These are phyloP conservation scores for Tylopilus cervinicoccineus DNA, from an alignment of 768 basidiomycete genomes.

Conservation along the genomic window DNA sequence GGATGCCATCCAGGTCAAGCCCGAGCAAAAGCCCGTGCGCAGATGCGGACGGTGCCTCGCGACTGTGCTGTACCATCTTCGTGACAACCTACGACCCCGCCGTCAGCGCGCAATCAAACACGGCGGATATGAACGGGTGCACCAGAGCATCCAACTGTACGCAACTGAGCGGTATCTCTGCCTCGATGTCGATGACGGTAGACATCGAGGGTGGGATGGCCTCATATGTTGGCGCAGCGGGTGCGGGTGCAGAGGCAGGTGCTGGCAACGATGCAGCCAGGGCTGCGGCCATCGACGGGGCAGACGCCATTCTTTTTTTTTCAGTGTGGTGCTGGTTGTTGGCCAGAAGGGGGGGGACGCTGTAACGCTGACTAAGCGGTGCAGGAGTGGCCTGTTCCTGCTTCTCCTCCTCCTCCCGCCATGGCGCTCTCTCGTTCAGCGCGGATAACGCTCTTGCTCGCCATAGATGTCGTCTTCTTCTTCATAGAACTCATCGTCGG, in stretches of 20 bases:
- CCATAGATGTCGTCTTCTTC: slow-evolving; percentile 86
- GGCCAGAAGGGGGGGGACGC: background rate
- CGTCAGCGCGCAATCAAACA: slow-evolving; percentile 14
- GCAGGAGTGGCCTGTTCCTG: too few species aligned
- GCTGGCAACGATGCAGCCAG: slow-evolving; percentile 78
- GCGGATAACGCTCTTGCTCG: slow-evolving; percentile 70
- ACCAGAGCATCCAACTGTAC: slow-evolving; percentile 90
- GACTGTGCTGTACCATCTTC: slow-evolving; percentile 91
- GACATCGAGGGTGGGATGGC: slow-evolving; percentile 91
- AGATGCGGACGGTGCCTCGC: slow-evolving; percentile 68
- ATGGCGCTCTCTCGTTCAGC: slow-evolving; percentile 60
- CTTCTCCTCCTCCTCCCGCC: background rate
- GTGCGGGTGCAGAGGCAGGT: slow-evolving; percentile 54
- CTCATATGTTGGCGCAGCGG: slow-evolving; percentile 70
- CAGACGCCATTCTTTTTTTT: slow-evolving; percentile 46
- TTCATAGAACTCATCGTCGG: slow-evolving; percentile 81
- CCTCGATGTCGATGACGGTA: slow-evolving; percentile 91
- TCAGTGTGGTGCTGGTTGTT: background rate
- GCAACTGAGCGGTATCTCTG: slow-evolving; percentile 70
- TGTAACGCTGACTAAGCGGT: slow-evolving; percentile 21
- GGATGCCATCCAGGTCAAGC: slow-evolving; percentile 84
- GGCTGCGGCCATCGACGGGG: slow-evolving; percentile 89
- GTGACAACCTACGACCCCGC: slow-evolving; percentile 65
- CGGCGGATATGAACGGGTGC: slow-evolving; percentile 28
- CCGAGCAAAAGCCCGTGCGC: slow-evolving; percentile 86